Conservation (phyloP, 805 yeast genomes). For the Nadsonia fulvescens region DNA sequence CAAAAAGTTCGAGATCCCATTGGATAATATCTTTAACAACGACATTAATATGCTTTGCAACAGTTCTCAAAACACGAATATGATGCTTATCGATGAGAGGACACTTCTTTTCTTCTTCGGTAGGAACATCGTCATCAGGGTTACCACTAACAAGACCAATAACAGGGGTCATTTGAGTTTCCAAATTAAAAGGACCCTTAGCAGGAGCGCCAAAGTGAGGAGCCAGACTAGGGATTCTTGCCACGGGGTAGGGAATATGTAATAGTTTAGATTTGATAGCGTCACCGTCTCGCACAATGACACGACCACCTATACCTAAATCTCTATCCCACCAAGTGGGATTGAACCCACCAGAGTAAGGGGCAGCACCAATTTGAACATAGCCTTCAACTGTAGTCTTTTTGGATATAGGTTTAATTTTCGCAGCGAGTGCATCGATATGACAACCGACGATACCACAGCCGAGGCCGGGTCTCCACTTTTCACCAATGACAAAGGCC, state of each 20-base stretch:
- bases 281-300: conserved; percentile 29
- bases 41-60: conserved; percentile 40
- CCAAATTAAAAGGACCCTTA: conserved; percentile 48
- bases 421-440: conserved; percentile 47
- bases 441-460: conserved; percentile 54
- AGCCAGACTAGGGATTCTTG: conserved; percentile 63
- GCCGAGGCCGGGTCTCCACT: conserved; percentile 40
- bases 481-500: conserved; percentile 51
- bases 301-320: conserved; percentile 62
- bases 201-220: conserved; percentile 64
- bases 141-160: conserved; percentile 31
- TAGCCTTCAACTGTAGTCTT: conserved; percentile 49
- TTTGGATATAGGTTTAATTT: conserved; percentile 50
- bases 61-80: conserved; percentile 42
- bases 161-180: conserved; percentile 61
- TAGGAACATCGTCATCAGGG: conserved; percentile 25
- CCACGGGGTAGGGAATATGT: conserved; percentile 27
- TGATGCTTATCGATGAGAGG: conserved; percentile 54
- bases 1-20: conserved; percentile 60
- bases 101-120: conserved; percentile 39
- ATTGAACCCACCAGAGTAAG: conserved; percentile 54
- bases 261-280: conserved; percentile 14
- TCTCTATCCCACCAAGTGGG: conserved; percentile 69
- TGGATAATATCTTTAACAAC: conserved; percentile 43
- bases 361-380: conserved; percentile 60